phyloP scores from a whole-genome alignment of 495 filamentous ascomycete genomes.

The Penicillium canescens region DNA sequence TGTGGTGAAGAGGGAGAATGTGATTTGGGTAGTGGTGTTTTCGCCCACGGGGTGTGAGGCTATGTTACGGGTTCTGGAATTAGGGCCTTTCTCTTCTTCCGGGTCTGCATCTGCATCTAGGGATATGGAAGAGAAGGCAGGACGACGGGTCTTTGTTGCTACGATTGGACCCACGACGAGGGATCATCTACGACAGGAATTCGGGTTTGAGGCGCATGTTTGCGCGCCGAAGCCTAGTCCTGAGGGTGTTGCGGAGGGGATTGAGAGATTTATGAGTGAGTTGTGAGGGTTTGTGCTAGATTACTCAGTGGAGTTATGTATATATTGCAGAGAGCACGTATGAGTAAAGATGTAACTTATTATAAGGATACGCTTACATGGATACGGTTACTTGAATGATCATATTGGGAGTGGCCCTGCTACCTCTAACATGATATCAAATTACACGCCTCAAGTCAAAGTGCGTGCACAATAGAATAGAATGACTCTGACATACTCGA shows the following conservation, averaged over 20 bases:
- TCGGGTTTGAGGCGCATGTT: constrained; percentile 76
- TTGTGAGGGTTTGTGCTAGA: not conserved
- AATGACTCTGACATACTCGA: not conserved
- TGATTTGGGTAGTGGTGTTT: constrained; percentile 88
- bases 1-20: constrained; percentile 15
- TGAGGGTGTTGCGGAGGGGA: constrained; percentile 74
- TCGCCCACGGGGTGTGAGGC: constrained; percentile 85
- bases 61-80: constrained; percentile 67
- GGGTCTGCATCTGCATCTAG: not conserved
- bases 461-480: constrained; percentile 14
- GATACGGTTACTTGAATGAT: constrained; percentile 3
- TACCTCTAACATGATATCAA: constrained; percentile 13
- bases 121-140: no score
- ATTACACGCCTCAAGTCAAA: constrained; percentile 6
- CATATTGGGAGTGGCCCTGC: constrained; percentile 10
- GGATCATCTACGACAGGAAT: constrained; percentile 65
- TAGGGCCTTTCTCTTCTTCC: constrained; percentile 16
- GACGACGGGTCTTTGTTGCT: constrained; percentile 57
- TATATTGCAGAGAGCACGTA: not conserved
- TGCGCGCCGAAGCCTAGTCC: constrained; percentile 81
- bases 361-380: not conserved
- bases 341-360: not conserved
- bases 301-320: not conserved
- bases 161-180: constrained; percentile 95
- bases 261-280: constrained; percentile 52